Evolutionary conservation across 192 early-diverging fungal genomes (phyloP), one percentile per base, ranked within the genome.

Genomic region (Backusella mclennaniae): DNA sequence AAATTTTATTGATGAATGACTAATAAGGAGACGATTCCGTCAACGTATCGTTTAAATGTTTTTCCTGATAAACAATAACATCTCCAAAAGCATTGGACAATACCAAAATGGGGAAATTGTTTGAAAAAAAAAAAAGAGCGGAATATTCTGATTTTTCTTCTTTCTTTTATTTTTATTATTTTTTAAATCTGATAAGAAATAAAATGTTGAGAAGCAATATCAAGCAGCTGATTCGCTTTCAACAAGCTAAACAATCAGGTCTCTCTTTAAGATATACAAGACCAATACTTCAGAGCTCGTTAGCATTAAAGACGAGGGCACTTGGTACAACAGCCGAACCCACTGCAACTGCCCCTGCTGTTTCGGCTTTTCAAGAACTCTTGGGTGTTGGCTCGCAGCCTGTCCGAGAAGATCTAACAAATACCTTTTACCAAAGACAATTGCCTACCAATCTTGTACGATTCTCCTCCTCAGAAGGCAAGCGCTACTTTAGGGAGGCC

Each of bases 391-490:
- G 23, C 21, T 63, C 56, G 9, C 56, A 63, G n/a, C 56, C 56
- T 63, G 12, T 29, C 9, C 56, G 7, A 63, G 70, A 71, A 17
- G 80, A 82, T 52, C 35, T 82, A 41, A 33, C 74, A 21, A 78
- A 74, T 49, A 82, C 80, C 4, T 82, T 82, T 56, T 78, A 82
- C 36, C 80, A 82, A 67, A 86, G 94, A 52, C 80, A 85, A 67
- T 83, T 95, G 14, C 94, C 94, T 1, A 78, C 84, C 36, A 76
- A 85, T 52, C 84, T 96, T 17, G 83, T 89, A n/a, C 90, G 92
- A 31, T 93, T 98, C 82, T 93, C 94, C 15, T 95, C 94, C 23
- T 78, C 85, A 17, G 75, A 89, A 66, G 96, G 96, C 15, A 93
- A 93, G 73, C 77, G 83, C 67, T 82, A 96, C 21, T 96, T 98